phyloP scores from a whole-genome alignment of 2,329 filamentous ascomycete species.

The Monilinia fructigena region DNA sequence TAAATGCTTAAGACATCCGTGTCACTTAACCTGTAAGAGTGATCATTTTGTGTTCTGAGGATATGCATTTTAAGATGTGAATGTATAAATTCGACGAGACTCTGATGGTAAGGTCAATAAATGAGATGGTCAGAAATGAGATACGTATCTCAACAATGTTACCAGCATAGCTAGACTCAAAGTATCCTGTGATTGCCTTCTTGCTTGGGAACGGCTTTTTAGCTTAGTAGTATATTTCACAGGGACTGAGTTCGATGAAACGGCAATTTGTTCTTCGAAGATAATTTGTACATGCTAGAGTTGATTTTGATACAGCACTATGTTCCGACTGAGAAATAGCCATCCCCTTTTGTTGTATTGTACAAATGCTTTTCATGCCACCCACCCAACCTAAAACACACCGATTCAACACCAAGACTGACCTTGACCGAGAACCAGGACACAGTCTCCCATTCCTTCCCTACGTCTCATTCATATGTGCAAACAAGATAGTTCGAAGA shows the following conservation, averaged over 20 bases:
- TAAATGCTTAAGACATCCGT: background rate
- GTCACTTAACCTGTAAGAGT: background rate
- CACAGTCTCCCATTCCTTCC: slow-evolving; percentile 4
- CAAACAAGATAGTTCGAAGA: background rate
- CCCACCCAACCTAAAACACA: slow-evolving; percentile 4
- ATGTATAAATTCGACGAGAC: background rate
- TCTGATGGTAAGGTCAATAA: background rate
- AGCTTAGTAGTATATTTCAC: background rate
- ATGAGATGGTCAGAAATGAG: background rate
- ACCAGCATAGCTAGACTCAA: background rate
- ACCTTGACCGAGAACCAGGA: background rate
- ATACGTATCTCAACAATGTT: background rate
- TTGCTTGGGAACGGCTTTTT: background rate
- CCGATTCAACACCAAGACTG: background rate
- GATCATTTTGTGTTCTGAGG: background rate
- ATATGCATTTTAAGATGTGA: background rate
- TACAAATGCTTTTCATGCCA: slow-evolving; percentile 16
- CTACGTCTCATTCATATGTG: slow-evolving; percentile 3
- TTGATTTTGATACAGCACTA: slow-evolving; percentile 13
- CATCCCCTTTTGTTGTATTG: slow-evolving; percentile 18
- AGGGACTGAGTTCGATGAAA: background rate
- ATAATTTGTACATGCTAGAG: slow-evolving; percentile 16
- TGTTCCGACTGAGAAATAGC: background rate
- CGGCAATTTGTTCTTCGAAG: background rate
- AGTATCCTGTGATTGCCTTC: background rate